Evolutionary conservation across 2,329 filamentous ascomycete genomes (phyloP).

Genomic region (Didymella sp.): DNA sequence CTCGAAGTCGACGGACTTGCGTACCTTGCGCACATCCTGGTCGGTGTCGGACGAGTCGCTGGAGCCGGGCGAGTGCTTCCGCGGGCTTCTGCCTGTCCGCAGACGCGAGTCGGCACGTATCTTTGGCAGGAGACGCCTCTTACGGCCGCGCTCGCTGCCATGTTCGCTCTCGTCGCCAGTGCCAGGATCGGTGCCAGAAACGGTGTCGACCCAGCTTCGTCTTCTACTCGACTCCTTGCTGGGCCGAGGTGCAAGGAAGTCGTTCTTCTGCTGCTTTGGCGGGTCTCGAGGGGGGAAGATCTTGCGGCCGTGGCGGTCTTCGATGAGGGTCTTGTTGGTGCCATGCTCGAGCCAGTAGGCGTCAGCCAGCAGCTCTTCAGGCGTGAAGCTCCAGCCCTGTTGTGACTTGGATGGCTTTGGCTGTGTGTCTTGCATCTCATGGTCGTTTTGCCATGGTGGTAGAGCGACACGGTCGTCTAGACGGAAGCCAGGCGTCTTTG

Average conservation of each 20-base stretch:
- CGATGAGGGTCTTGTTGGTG: constrained; percentile 79
- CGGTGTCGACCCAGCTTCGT: constrained; percentile 41
- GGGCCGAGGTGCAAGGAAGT: constrained; percentile 39
- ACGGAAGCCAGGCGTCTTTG: constrained; percentile 49
- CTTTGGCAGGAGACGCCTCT: constrained; percentile 41
- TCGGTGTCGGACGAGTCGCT: constrained; percentile 49
- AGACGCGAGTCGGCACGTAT: constrained; percentile 44
- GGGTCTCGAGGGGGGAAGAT: constrained; percentile 62
- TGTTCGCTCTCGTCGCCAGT: constrained; percentile 49
- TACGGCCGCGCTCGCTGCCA: constrained; percentile 48
- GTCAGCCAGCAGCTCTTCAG: constrained; percentile 87
- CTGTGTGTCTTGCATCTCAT: constrained; percentile 27
- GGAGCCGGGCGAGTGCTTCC: constrained; percentile 32
- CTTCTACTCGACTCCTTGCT: constrained; percentile 45
- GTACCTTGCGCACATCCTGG: constrained; percentile 60
- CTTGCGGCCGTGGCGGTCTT: constrained; percentile 77
- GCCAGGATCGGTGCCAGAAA: constrained; percentile 36
- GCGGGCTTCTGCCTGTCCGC: constrained; percentile 22
- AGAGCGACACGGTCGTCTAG: constrained; percentile 45
- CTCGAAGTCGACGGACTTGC: constrained; percentile 55
- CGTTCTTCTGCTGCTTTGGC: constrained; percentile 29
- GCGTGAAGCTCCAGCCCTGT: constrained; percentile 83
- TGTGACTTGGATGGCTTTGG: constrained; percentile 73
- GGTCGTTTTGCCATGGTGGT: constrained; percentile 40
- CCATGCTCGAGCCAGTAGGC: constrained; percentile 87